Evolutionary conservation across 352 stramenopile genomes (phyloP).

Genomic region (Phytophthora nicotianae): DNA sequence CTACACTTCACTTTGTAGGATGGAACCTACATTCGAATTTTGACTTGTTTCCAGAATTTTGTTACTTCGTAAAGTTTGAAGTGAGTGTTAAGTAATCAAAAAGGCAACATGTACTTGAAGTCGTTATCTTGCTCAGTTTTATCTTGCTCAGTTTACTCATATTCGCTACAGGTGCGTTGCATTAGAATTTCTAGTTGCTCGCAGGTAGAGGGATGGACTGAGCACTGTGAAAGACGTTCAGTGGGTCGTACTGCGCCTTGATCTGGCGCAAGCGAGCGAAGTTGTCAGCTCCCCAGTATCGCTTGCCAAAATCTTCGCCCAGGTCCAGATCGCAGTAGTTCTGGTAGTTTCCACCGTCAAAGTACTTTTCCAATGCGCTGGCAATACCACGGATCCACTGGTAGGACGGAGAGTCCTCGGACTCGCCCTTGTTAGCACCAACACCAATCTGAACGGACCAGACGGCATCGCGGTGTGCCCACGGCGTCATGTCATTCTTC

Average conservation of each 20-base stretch:
- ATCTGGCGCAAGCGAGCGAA: slow-evolving; percentile 51
- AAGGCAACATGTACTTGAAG: not conserved
- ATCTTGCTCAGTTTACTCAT: no score
- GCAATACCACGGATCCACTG: slow-evolving; percentile 52
- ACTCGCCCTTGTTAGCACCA: slow-evolving; percentile 44
- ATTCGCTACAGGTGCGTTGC: no score
- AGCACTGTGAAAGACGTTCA: slow-evolving; percentile 57
- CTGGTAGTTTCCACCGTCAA: slow-evolving; percentile 63
- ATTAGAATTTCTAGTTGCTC: not conserved
- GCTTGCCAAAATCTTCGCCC: slow-evolving; percentile 42
- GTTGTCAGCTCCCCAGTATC: slow-evolving; percentile 61
- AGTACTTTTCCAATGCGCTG: slow-evolving; percentile 37
- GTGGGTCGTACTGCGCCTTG: slow-evolving; percentile 56
- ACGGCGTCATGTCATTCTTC: slow-evolving; percentile 53
- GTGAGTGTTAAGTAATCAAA: not conserved
- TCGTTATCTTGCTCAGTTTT: no score
- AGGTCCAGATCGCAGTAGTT: slow-evolving; percentile 67
- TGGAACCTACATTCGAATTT: not conserved
- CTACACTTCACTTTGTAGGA: not conserved
- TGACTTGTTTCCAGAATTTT: no score
- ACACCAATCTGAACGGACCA: slow-evolving; percentile 59
- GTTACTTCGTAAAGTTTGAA: not conserved
- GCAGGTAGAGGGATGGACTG: slow-evolving; percentile 58
- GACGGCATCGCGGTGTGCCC: slow-evolving; percentile 45
- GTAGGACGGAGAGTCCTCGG: slow-evolving; percentile 38